Base-by-base conservation (phyloP, 768 basidiomycete genomes). In the Thelephora aurantiotincta region DNA sequence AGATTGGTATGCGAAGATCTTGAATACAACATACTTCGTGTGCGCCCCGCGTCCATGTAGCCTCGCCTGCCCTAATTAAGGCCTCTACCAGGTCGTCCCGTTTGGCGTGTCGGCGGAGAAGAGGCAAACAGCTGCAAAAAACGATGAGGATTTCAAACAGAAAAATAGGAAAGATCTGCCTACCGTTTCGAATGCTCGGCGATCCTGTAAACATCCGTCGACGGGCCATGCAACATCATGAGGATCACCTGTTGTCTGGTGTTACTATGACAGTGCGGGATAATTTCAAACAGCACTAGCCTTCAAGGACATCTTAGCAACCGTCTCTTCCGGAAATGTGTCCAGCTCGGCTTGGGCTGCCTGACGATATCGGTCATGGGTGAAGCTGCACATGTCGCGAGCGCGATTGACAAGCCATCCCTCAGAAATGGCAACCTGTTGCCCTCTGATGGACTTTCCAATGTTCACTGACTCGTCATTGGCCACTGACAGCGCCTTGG, bases 361-460 rank as follows among this genome's bases (percentile, higher is more conserved):
- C 60, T 82, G 81, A 7, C 81, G 72, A 61, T 82, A 86, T 41
- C 81, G 68, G 57, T 84, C 82, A 60, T 86, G 82, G 3, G 78
- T 67, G 60, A 83, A 82, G 54, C 74, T 78, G 60, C 80, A 82
- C 80, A 83, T 82, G 54, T 84, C 82, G 33, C 82, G 66, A 3
- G 79, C 82, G 44, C 78, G 66, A 49, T 81, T 78, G 5, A 80
- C 74, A 9, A 86, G 66, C 82, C 82, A 86, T 1, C 83, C 83
- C 58, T 84, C 82, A 1, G 74, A 63, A 16, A 83, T 70, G 1
- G 80, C 82, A 14, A 71, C 60, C 57, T 84, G 81, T 33, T 82
- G 64, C 3, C 81, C 82, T 18, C 74, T 74, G 69, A 84, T 81
- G 2, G 80, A 80, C 38, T 76, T 72, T 30, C 67, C 68, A 7